phyloP scores from a whole-genome alignment of 495 filamentous ascomycete genomes.

The Tuber melanosporum region DNA sequence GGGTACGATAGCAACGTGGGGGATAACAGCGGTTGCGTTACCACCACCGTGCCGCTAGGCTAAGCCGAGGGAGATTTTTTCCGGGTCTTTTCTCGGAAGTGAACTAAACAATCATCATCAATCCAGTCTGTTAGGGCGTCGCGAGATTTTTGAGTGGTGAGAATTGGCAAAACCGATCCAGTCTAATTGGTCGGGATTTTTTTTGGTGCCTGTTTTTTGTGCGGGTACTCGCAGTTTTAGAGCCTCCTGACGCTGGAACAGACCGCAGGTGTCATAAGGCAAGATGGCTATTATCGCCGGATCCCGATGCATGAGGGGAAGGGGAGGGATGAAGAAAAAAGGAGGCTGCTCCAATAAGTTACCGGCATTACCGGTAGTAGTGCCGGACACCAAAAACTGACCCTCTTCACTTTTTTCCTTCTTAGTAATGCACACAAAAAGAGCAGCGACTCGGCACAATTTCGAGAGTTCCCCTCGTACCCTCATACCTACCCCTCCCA shows the following conservation, averaged over 20 bases:
- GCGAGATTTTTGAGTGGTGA: neutral
- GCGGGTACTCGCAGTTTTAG: neutral
- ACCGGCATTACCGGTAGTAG: no score
- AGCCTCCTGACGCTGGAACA: neutral
- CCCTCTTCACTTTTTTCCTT: neutral
- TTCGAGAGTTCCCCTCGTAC: neutral
- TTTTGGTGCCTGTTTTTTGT: neutral
- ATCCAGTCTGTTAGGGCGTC: neutral
- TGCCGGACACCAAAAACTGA: neutral
- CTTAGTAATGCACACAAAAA: neutral
- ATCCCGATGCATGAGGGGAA: neutral
- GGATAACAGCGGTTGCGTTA: neutral
- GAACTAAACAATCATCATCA: neutral
- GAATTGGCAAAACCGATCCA: neutral
- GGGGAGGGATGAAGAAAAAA: neutral
- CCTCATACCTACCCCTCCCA: neutral
- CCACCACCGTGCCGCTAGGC: neutral
- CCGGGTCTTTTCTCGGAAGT: neutral
- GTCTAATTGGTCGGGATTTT: neutral
- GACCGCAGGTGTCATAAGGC: neutral
- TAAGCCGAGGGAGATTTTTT: neutral
- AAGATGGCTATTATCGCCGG: neutral
- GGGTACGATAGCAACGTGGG: neutral
- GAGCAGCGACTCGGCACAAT: neutral
- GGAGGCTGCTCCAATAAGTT: no score